phyloP scores from a whole-genome alignment of 768 basidiomycete genomes.

The Tylopilus plumbeoviolaceoides region DNA sequence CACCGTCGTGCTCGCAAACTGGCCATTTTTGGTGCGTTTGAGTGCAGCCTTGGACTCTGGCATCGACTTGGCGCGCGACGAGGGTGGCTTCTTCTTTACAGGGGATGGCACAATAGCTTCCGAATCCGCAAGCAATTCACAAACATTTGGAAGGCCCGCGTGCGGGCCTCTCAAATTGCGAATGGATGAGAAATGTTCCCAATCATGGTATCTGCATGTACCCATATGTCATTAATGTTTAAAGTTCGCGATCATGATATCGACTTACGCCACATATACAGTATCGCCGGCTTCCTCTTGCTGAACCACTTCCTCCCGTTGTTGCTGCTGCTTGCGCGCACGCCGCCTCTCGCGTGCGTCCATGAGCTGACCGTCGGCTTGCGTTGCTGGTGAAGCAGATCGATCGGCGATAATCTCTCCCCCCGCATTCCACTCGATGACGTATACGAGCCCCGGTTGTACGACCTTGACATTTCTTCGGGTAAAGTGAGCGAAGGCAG shows the following conservation, averaged over 20 bases:
- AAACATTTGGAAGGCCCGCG: conserved; percentile 62
- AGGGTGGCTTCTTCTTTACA: conserved; percentile 34
- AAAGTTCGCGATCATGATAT: conserved; percentile 4
- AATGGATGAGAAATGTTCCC: conserved; percentile 95
- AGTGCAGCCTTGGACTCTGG: conserved; percentile 14
- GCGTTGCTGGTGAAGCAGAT: conserved; percentile 25
- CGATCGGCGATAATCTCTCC: conserved; percentile 36
- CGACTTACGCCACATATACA: conserved; percentile 81
- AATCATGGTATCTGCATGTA: conserved; percentile 72
- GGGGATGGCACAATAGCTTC: conserved; percentile 30
- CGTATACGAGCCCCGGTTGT: conserved; percentile 87
- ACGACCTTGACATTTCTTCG: conserved; percentile 84
- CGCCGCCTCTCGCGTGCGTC: conserved; percentile 45
- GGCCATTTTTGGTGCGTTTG: conserved; percentile 22
- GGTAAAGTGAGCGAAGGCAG: conserved; percentile 82
- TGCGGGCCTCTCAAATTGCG: conserved; percentile 85
- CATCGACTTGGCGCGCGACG: conserved; percentile 29
- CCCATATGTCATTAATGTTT: conserved; percentile 10
- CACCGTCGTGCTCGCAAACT: conserved; percentile 19
- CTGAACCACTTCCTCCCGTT: conserved; percentile 19
- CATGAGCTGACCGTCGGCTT: conserved; percentile 18
- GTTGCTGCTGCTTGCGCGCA: conserved; percentile 37
- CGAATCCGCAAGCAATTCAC: conserved; percentile 42
- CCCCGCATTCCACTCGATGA: conserved; percentile 77
- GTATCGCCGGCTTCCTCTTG: conserved; percentile 35